Percentiles rank a stretch among this genome's conserved stretches.
Conservation (phyloP, 73 alveolate genomes). For the Symbiodinium natans region DNA sequence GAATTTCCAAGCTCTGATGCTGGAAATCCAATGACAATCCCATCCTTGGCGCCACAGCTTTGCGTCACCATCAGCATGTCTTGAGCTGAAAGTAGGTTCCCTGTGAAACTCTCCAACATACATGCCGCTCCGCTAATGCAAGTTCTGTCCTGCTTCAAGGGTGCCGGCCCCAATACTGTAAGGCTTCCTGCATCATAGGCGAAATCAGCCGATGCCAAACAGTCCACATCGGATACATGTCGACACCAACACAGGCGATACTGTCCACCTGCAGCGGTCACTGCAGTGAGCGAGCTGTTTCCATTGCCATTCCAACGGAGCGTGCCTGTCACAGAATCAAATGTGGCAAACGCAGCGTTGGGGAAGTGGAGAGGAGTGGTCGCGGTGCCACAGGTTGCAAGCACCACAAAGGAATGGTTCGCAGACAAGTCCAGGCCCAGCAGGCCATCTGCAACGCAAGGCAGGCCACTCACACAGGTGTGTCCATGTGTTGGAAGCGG, state of each 20-base stretch:
- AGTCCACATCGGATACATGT: background rate
- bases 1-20: background rate
- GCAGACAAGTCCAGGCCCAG: background rate
- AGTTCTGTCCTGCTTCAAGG: constrained; percentile 6
- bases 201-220: constrained; percentile 5
- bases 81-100: background rate
- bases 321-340: background rate
- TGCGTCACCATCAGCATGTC: background rate
- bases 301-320: background rate
- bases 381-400: background rate
- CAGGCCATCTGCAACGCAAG: constrained; percentile 5
- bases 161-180: constrained; percentile 14
- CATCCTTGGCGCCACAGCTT: background rate
- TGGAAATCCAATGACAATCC: background rate
- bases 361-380: background rate
- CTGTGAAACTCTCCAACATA: background rate
- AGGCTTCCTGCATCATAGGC: background rate
- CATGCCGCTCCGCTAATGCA: background rate
- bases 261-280: constrained; percentile 15
- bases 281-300: background rate
- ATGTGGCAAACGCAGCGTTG: background rate
- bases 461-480: constrained; percentile 24
- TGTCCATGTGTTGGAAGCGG: background rate
- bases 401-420: background rate
- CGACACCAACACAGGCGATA: constrained; percentile 39